Conservation (phyloP, 31 red algal genomes). For the Odonthalia washingtoniensis region DNA sequence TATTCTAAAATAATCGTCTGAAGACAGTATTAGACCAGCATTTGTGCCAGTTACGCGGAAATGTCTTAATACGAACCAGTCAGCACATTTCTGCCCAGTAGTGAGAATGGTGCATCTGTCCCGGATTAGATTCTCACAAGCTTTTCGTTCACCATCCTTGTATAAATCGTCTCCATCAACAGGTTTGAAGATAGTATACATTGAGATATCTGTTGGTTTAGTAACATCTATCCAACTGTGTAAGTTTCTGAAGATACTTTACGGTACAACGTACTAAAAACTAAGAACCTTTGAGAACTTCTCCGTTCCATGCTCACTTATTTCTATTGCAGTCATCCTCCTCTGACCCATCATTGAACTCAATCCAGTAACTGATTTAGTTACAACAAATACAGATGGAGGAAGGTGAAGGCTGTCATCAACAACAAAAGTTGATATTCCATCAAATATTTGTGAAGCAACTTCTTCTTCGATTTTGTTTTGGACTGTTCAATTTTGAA, state of each 20-base stretch:
- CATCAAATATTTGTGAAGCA: constrained; percentile 1
- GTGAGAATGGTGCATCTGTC: background rate
- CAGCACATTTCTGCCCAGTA: constrained; percentile 1
- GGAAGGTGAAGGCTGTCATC: constrained; percentile 7
- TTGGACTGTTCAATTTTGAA: background rate
- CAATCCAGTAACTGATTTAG: background rate
- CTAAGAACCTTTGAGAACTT: constrained; percentile 41
- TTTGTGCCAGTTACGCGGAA: constrained; percentile 14
- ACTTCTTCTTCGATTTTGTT: background rate
- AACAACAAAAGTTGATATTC: constrained; percentile 29
- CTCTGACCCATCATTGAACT: background rate
- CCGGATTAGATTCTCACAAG: background rate
- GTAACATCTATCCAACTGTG: background rate
- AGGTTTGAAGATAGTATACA: too few species aligned
- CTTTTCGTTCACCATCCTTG: too few species aligned
- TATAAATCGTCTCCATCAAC: too few species aligned
- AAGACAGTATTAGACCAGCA: background rate
- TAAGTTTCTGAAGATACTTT: too few species aligned
- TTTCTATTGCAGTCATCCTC: constrained; percentile 17
- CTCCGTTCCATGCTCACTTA: constrained; percentile 8
- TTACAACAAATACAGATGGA: background rate
- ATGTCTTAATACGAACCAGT: too few species aligned
- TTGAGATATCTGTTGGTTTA: too few species aligned
- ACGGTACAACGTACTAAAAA: too few species aligned
- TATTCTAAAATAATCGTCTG: background rate